A percentile compares a stretch with the other conserved stretches of the same genome.
Conservation (phyloP, 441 rosid genomes). For the Jatropha multifida region DNA sequence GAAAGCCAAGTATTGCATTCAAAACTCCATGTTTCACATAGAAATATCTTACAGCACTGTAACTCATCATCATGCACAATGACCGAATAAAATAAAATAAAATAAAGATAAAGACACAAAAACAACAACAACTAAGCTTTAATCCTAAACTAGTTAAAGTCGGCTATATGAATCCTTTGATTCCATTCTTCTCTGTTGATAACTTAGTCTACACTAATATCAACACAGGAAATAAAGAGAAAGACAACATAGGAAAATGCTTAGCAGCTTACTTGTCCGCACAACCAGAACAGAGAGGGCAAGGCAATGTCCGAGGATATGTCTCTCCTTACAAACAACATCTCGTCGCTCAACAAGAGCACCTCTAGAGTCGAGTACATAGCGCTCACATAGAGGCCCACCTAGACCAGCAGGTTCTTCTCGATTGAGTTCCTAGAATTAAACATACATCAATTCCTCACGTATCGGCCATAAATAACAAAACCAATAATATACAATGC, state of each 20-base stretch:
- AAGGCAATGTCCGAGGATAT: constrained; percentile 88
- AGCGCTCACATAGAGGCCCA: constrained; percentile 75
- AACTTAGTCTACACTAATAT: too few species aligned
- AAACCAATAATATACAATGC: not conserved
- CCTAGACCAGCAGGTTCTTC: constrained; percentile 97
- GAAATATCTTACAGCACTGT: not conserved
- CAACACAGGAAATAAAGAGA: not conserved
- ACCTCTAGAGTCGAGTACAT: constrained; percentile 88
- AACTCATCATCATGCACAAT: constrained; percentile 1
- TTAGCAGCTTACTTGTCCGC: constrained; percentile 63
- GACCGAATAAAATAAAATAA: constrained; percentile 10
- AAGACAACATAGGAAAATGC: not conserved
- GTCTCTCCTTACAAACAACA: constrained; percentile 86
- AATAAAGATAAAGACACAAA: not conserved
- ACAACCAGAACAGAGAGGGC: constrained; percentile 81
- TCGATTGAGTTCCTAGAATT: constrained; percentile 76
- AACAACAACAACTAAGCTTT: not conserved
- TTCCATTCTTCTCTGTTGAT: too few species aligned
- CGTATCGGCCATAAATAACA: not conserved
- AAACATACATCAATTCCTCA: constrained; percentile 18
- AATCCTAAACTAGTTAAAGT: too few species aligned
- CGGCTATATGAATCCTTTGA: too few species aligned
- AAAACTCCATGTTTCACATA: not conserved
- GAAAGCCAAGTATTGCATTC: not conserved
- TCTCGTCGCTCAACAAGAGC: constrained; percentile 84